Base-by-base conservation (phyloP, 805 yeast genomes). In the Saccharomycopsis lassenensis region DNA sequence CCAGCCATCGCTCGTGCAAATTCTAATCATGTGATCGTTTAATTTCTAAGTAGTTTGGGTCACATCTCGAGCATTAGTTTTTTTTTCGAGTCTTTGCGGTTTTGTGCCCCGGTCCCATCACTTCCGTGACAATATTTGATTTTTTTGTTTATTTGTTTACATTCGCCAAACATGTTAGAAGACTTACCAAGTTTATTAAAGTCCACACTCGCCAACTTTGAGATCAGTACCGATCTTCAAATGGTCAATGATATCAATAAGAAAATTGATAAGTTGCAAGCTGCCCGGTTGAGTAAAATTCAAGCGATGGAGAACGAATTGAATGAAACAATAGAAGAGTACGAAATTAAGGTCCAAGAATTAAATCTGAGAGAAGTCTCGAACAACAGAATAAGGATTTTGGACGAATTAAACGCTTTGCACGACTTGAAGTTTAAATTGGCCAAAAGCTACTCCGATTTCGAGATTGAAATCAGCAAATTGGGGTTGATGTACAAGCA, bases 371-470 rank as follows among this genome's bases (percentile, higher is more conserved):
- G 57, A 30, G 54, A 52, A 32, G 31, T 45, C 4, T 56, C 63
- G 7, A 46, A 49, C 5, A 48, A 50, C 7, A 43, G 59, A 31
- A 45, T 45, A 16, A 57, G 56, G n/a, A 47, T 54, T 5, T 53
- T 55, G 24, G 40, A 46, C 1, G 55, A 56, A 11, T 47, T 63
- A 11, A 54, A 55, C 22, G 47, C 51, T 8, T 46, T 58, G 8
- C 76, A 71, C 43, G 61, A 59, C 27, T 51, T 59, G 24, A 71
- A 74, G 33, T 64, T 74, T 29, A 52, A 65, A 6, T 50, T 72
- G 6, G 77, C 77, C 3, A 71, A 68, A 45, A 65, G 58, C 18
- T 55, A 75, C 40, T 69, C 70, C 24, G 72, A 67, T 33, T 52
- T 74, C 31, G 71, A 62, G 24, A 53, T 61, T 22, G 54, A 62